Base-by-base conservation (phyloP, 179 eudicot species). In the Actinidia arguta region DNA sequence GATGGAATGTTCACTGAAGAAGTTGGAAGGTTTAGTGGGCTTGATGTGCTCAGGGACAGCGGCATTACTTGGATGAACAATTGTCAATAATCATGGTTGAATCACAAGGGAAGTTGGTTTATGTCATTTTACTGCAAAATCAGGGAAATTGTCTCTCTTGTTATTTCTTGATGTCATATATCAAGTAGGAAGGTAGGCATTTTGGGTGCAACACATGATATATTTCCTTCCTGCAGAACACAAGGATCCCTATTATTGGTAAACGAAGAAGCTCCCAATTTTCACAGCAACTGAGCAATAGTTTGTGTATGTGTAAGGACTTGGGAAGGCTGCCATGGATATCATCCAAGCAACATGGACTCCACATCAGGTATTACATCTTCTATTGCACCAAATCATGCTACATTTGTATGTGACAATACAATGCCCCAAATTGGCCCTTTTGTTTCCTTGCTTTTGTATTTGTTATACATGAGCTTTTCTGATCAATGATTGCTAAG, bases 271-370 rank as follows among this genome's bases (percentile, higher is more conserved):
- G 84, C 99, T 98, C 48, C 95, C 99, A 42, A 97, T 97, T 77
- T 97, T 97, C 86, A 92, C 98, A 88, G 98, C 99, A 42, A 97
- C 99, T 68, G 99, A 94, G 78, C 99, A 97, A 81, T 97, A 98
- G 99, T 97, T 97, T 89, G 99, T 98, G 64, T 97, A 98, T 76
- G 97, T 97, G 46, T 98, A 97, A 90, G 99, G 99, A 83, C 95
- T 97, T 75, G 90, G 97, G 70, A 77, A 95, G 68, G 89, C 91
- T 81, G 98, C 97, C 56, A 90, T 95, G 93, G 91, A 93, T 75
- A 97, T 97, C 70, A 82, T 84, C 64, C 89, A 90, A 86, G 98
- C 95, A 59, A 90, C 50, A 78, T 97, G 99, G 99, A 78, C 88
- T 88, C 99, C 99, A 75, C 80, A 97, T 73, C 99, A 92, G 96